These are phyloP conservation scores for Debaryomyces singareniensis DNA, from an alignment of 1,139 yeast species.

Conservation along the genomic window DNA sequence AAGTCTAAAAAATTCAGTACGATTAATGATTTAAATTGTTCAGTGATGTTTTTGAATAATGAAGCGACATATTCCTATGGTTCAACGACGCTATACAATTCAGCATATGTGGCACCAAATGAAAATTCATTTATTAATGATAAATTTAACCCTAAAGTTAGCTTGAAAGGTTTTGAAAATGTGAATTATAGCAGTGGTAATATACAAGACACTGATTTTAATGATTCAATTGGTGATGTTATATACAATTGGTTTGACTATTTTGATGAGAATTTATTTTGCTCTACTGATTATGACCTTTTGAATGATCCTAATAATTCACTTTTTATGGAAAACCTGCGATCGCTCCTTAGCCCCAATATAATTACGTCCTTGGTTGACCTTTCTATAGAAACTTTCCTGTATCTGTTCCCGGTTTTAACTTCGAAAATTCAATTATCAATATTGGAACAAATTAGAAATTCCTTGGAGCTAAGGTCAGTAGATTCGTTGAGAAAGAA, in stretches of 20 bases:
- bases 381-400: slow-evolving; percentile 70
- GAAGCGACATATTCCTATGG: no score
- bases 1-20: slow-evolving; percentile 14
- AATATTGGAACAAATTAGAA: slow-evolving; percentile 69
- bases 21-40: slow-evolving; percentile 21
- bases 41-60: slow-evolving; percentile 21
- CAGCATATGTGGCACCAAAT: no score
- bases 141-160: no score
- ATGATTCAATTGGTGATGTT: no score
- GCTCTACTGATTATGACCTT: slow-evolving; percentile 22
- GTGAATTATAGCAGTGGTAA: no score
- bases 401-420: slow-evolving; percentile 63
- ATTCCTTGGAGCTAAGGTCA: slow-evolving; percentile 32
- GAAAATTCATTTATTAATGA: no score
- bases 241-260: slow-evolving; percentile 23
- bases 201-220: not conserved
- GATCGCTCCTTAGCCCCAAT: slow-evolving; percentile 19
- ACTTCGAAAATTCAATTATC: slow-evolving; percentile 83
- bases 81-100: no score
- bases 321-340: slow-evolving; percentile 1
- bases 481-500: slow-evolving; percentile 27
- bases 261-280: slow-evolving; percentile 21
- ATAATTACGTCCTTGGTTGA: slow-evolving; percentile 61
- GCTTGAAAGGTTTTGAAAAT: no score
- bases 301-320: slow-evolving; percentile 29